Evolutionary conservation across 2,329 filamentous ascomycete genomes (phyloP), one percentile per base, ranked within the genome.

Genomic region (Epicoccum nigrum): DNA sequence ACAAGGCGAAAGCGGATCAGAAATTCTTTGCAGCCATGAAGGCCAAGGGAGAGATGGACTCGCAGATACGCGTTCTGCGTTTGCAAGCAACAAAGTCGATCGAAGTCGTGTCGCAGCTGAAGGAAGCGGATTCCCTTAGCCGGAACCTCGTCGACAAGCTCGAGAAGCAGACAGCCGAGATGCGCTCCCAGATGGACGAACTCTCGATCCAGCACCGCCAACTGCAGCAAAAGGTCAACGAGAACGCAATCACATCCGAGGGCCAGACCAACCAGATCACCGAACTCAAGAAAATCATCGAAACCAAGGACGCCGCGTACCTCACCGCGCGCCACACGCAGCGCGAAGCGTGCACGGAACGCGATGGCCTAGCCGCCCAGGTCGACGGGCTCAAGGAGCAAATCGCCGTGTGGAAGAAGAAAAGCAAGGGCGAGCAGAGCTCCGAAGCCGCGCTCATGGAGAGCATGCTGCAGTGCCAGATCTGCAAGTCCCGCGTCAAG

Each of bases 1-100:
- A 99, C 74, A 99, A 99, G 77, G 86, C 88, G 59, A 97, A 97
- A 74, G 93, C 93, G 1, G 94, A 99, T 67, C 93, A 97, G 69
- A 97, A 97, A 74, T 99, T 96, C 71, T 97, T 97, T 72, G 90
- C 90, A 1, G 91, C 92, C 7, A 92, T 96, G 81, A 97, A 96
- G 71, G 88, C 92, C 62, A 95, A 93, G 68, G 93, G 97, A 67
- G 87, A 89, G 35, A 83, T 91, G 42, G 88, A 92, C 51, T 81
- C 84, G 51, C 93, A 97, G 74, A 87, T 95, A 38, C 83, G 89
- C 61, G 83, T 87, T 3, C 77, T 97, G 51, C 86, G 91, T 54
- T 81, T 86, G 55, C 92, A 97, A 71, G 95, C 93, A 68, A 82
- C 84, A 39, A 96, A 96, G 75, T 95, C 90, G 50, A 92, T 91